Base-by-base conservation (phyloP, 1,284 basidiomycete genomes). In the Apiotrichum porosum region DNA sequence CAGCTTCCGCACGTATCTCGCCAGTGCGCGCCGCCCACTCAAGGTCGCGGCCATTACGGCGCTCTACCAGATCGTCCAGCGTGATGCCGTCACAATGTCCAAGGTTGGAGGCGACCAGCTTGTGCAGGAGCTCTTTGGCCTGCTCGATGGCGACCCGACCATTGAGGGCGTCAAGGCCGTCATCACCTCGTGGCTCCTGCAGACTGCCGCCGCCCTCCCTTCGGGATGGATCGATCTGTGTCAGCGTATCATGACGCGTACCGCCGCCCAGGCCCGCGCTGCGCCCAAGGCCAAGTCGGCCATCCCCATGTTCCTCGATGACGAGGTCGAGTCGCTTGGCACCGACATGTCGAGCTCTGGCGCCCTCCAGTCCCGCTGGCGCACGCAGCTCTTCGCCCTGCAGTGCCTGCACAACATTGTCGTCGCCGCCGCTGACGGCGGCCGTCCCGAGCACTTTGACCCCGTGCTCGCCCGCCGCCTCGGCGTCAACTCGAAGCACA, bases 161-260 rank as follows among this genome's bases (percentile, higher is more conserved):
- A 86, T 97, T n/a, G 88, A 93, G 54, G 94, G 94, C 3, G 90
- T 98, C 23, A 79, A 87, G 37, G 86, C 90, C 57, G 90, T 97
- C 40, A 94, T 98, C 60, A 78, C 81, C n/a, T 89, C 85, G 58
- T 99, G 95, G 95, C 78, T 98, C 10, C 82, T 86, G 54, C 93
- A 97, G 70, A 98, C 95, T 0, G 92, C 92, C 1, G 80, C 88
- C 18, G 81, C 88, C 44, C 89, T 93, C 53, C 93, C 95, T 0
- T 90, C 86, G 0, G 93, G 92, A 2, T 99, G 95, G 95, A 95
- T 99, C 53, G 92, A 95, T 65, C 78, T 98, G 1, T 98, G 94
- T 65, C 92, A 97, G 69, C 79, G 91, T 28, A 97, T 98, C 71
- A 95, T 97, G 88, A 84, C 66, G 8, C 55, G 64, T 12, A 65